Base-by-base conservation (phyloP, 179 eudicot genomes). In the Beta macrorhiza region DNA sequence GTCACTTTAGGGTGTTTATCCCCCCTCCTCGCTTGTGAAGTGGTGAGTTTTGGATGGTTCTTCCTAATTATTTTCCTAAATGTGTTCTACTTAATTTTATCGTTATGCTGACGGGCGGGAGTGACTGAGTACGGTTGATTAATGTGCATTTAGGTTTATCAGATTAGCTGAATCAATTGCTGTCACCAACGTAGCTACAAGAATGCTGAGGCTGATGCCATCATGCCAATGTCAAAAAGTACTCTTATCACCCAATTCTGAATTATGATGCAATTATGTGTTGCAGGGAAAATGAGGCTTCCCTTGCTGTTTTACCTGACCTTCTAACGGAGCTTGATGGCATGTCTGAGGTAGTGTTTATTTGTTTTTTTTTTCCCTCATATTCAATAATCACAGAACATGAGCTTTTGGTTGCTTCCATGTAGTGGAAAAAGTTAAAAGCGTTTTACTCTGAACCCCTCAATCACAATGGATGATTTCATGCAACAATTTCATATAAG, bases 301-400 rank as follows among this genome's bases (percentile, higher is more conserved):
- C 99, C 15, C 96, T 96, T 81, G 97, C 99, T 82, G 98, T 96
- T 85, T 86, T 96, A 83, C 92, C 97, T 22, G 99, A 94, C 87
- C 93, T 96, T 78, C 79, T 96, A 62, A 73, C 85, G 85, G 99
- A 96, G 89, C 92, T 96, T 80, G 99, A 96, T 85, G 81, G 97
- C 81, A 91, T 96, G 98, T 51, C 85, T 78, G 98, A 96, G 97
- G 99, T 94, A 88, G 42, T 37, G 42, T 37, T 37, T 75, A 32
- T 29, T 17, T 37, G 73, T 69, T 17, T 19, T 42, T 25, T 59
- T 47, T 32, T 14, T 72, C 25, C 61, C 57, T 49, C 19, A 15
- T 44, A 17, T 12, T 57, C 61, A 51, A 59, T 16, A 13, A n/a
- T 53, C 73, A 68, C 32, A 45, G 32, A 32, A 72, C 25, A n/a